These are phyloP conservation scores for Penicillium capsulatum DNA, from an alignment of 2,329 filamentous ascomycete genomes.

Conservation along the genomic window DNA sequence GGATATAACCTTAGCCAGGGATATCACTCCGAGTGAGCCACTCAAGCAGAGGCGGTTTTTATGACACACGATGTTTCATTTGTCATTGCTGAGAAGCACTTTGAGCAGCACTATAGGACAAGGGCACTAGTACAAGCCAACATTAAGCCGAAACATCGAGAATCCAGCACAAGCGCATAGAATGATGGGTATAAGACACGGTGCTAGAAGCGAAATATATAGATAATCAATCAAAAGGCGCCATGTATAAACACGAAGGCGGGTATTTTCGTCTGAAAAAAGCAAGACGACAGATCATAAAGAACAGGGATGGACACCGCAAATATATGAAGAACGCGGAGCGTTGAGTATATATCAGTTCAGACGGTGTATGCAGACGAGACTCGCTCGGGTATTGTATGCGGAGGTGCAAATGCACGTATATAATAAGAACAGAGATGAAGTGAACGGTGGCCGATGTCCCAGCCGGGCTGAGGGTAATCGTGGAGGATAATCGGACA, in stretches of 20 bases:
- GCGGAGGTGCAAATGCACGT: slow-evolving; percentile 2
- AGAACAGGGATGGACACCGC: not conserved
- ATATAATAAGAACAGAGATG: not conserved
- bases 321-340: no score
- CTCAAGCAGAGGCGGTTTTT: no score
- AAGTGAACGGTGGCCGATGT: not conserved
- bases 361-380: slow-evolving; percentile 5
- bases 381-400: slow-evolving; percentile 2
- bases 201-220: not conserved
- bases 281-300: slow-evolving; percentile 1
- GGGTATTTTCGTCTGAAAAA: slow-evolving; percentile 7
- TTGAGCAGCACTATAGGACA: no score
- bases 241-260: not conserved
- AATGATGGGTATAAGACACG: slow-evolving; percentile 3
- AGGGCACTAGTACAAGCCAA: no score
- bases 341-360: not conserved
- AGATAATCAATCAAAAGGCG: not conserved
- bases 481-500: no score
- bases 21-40: no score
- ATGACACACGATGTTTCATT: no score
- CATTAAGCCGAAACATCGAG: no score
- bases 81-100: no score
- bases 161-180: no score
- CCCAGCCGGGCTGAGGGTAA: no score
- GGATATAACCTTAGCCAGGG: no score